Evolutionary conservation across 169 alveolate species (phyloP), one percentile per base, ranked within the genome.

Genomic region (Eimeria sp.): DNA sequence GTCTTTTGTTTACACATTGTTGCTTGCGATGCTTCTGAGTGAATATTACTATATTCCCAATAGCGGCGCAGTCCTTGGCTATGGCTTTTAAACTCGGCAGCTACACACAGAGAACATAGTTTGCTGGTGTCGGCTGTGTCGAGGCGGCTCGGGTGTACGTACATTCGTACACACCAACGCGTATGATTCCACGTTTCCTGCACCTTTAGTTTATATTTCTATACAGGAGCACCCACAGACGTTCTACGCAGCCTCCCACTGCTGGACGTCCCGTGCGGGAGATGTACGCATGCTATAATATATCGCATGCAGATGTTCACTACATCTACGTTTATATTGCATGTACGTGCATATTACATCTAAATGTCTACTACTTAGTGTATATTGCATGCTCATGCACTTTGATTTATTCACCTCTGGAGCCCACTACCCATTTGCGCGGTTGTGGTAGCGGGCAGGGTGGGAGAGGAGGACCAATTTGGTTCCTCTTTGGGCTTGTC

Each of bases 1-100:
- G 18, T 91, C 95, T 27, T 91, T 91, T 61, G 11, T 91, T 22
- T 91, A 91, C 87, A 73, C 95, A 18, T 45, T 91, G 76, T 27
- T 91, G 90, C 89, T 91, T 18, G 80, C 87, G 27, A 57, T 76
- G 95, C 49, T 91, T n/a, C 82, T 91, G 78, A 84, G 92, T 70
- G 92, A 84, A 10, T 84, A 30, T 45, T 58, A 84, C n/a, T 57
- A 14, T 25, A 84, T 84, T 58, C 92, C 92, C 5, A 84, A 84
- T 16, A 84, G 92, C 67, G 89, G 89, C 78, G 92, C 92, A n/a
- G 45, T 34, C 10, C 76, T 84, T 27, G 92, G 92, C 76, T 57
- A 57, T 43, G 78, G 92, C 76, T 84, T 27, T 43, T 57, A 58
- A 84, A 0, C 7, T 25, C 27, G n/a, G 70, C n/a, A 4, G 20